Percentiles rank a stretch among this genome's conserved stretches.
Conservation (phyloP, 495 filamentous ascomycete species). For the Xylaria bambusicola region DNA sequence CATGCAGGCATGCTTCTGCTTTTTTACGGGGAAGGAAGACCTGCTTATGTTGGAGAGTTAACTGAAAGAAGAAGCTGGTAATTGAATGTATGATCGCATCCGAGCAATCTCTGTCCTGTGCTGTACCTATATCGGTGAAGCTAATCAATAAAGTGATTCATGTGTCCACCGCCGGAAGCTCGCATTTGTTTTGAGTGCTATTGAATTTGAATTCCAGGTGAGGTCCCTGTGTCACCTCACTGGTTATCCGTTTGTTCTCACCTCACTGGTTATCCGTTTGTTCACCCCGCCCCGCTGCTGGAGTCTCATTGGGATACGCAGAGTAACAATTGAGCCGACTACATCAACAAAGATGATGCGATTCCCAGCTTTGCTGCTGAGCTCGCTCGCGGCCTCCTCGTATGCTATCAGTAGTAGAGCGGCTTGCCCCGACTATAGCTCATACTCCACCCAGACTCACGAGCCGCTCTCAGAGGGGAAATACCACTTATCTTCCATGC, state of each 20-base stretch:
- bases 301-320: background rate
- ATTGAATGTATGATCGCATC: background rate
- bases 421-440: conserved; percentile 56
- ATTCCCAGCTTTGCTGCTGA: conserved; percentile 20
- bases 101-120: too few relatives aligned
- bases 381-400: conserved; percentile 21
- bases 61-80: background rate
- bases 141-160: background rate
- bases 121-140: background rate
- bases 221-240: background rate
- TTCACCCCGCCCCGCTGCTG: background rate
- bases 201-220: background rate
- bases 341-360: conserved; percentile 21
- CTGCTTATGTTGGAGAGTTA: background rate
- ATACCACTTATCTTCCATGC: conserved; percentile 55
- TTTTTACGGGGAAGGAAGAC: conserved; percentile 1
- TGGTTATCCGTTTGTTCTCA: background rate
- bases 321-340: background rate
- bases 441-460: conserved; percentile 49
- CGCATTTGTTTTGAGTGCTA: background rate
- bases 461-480: conserved; percentile 46
- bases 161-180: background rate
- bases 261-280: background rate
- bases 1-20: conserved; percentile 1
- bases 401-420: conserved; percentile 20